These are phyloP conservation scores for Phytopythium litorale DNA, from an alignment of 352 stramenopile species.

Conservation along the genomic window DNA sequence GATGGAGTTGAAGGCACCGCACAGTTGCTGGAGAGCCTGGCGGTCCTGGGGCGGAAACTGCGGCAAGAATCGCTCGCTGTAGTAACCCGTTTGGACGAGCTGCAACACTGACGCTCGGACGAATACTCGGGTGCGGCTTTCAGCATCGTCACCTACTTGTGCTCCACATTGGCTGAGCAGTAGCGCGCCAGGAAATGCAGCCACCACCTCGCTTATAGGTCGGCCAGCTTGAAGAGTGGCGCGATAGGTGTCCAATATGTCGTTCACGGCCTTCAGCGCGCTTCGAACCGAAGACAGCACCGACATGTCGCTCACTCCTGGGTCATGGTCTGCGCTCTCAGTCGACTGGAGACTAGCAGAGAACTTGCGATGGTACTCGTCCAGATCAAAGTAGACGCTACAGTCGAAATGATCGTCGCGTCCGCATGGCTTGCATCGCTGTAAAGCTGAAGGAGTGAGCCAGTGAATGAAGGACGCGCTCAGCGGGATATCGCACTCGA, in stretches of 20 bases:
- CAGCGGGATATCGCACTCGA: conserved; percentile 29
- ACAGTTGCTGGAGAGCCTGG: conserved; percentile 26
- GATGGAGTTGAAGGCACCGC: neutral
- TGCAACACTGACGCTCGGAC: conserved; percentile 35
- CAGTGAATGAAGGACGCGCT: conserved; percentile 32
- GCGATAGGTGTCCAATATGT: neutral
- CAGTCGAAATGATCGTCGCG: conserved; percentile 7
- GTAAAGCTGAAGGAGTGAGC: conserved; percentile 7
- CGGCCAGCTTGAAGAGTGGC: neutral
- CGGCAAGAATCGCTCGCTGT: conserved; percentile 18
- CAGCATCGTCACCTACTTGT: neutral
- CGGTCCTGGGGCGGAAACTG: conserved; percentile 17
- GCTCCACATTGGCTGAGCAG: neutral
- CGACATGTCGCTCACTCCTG: neutral
- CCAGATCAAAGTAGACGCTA: conserved; percentile 36
- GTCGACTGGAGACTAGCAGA: conserved; percentile 7
- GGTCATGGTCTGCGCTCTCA: neutral
- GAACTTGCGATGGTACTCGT: conserved; percentile 27
- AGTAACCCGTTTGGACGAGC: conserved; percentile 36
- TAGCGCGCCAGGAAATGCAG: neutral
- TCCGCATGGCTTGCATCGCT: neutral
- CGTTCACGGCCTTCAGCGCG: neutral
- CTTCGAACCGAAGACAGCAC: neutral
- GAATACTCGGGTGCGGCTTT: conserved; percentile 12
- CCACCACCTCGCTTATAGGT: neutral